A percentile compares a stretch with the other conserved stretches of the same genome.
Evolutionary conservation across 2,329 filamentous ascomycete genomes (phyloP).

Genomic region (Leptodontidium sp.): DNA sequence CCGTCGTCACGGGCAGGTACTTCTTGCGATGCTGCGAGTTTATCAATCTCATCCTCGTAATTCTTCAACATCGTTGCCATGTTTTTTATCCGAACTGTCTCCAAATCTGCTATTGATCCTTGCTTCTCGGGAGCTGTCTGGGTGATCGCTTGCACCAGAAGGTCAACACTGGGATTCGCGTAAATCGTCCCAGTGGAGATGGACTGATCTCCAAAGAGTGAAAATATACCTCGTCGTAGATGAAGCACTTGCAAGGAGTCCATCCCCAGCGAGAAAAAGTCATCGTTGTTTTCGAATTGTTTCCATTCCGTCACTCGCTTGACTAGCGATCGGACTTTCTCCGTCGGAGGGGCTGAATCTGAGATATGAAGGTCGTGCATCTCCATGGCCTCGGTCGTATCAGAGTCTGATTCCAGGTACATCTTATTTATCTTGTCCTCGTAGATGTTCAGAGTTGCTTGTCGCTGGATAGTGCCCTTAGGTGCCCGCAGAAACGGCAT

Average conservation of each 20-base stretch:
- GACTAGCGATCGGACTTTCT: conserved; percentile 35
- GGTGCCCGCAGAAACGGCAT: conserved; percentile 49
- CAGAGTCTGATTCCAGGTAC: conserved; percentile 41
- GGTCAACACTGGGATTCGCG: conserved; percentile 1
- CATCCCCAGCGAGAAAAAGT: conserved; percentile 16
- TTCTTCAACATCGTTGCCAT: not conserved
- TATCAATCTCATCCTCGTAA: conserved; percentile 9
- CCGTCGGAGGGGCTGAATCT: conserved; percentile 40
- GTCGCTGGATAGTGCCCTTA: conserved; percentile 51
- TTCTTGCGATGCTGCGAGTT: not conserved
- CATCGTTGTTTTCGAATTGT: not conserved
- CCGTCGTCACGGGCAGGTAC: too few relatives aligned
- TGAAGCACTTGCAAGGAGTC: conserved; percentile 14
- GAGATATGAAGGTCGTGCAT: not conserved
- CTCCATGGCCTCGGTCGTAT: not conserved
- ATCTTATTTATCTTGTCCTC: conserved; percentile 46
- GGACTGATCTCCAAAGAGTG: not conserved
- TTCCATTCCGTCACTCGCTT: conserved; percentile 6
- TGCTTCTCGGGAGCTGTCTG: not conserved
- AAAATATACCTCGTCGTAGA: conserved; percentile 4
- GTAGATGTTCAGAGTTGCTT: conserved; percentile 45
- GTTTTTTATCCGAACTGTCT: not conserved
- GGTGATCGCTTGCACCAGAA: not conserved
- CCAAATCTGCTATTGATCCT: not conserved
- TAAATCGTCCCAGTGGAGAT: conserved; percentile 2